A percentile compares a stretch with the other conserved stretches of the same genome.
These are phyloP conservation scores for Hymenoscyphus scutula DNA, from an alignment of 2,329 filamentous ascomycete genomes.

Conservation along the genomic window DNA sequence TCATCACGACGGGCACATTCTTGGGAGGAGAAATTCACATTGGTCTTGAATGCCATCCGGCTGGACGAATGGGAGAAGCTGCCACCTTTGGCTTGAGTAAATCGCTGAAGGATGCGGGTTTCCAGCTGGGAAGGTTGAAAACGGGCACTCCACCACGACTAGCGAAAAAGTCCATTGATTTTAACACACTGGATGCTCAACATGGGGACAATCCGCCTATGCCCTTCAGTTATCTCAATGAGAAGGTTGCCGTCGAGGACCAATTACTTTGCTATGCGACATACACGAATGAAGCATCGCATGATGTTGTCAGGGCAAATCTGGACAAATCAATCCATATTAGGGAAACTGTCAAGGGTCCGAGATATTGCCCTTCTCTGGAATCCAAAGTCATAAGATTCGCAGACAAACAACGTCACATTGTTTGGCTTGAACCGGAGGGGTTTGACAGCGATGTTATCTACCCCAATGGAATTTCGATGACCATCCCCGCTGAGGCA, in stretches of 20 bases:
- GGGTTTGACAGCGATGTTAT: slow-evolving; percentile 87
- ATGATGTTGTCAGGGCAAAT: slow-evolving; percentile 81
- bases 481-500: slow-evolving; percentile 88
- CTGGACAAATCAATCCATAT: slow-evolving; percentile 97
- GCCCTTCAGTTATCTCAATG: slow-evolving; percentile 90
- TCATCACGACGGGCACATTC: slow-evolving; percentile 97
- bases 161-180: slow-evolving; percentile 79
- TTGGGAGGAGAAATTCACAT: slow-evolving; percentile 96
- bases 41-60: slow-evolving; percentile 77
- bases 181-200: slow-evolving; percentile 67
- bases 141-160: slow-evolving; percentile 92
- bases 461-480: slow-evolving; percentile 95
- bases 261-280: slow-evolving; percentile 87
- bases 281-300: slow-evolving; percentile 78
- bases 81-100: slow-evolving; percentile 92
- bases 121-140: slow-evolving; percentile 85
- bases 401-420: slow-evolving; percentile 73
- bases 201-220: slow-evolving; percentile 79
- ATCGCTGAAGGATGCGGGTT: slow-evolving; percentile 83
- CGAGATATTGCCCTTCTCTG: slow-evolving; percentile 90
- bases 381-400: slow-evolving; percentile 94
- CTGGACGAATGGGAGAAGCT: slow-evolving; percentile 89
- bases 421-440: slow-evolving; percentile 96
- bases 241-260: slow-evolving; percentile 70
- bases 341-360: slow-evolving; percentile 88